These are phyloP conservation scores for Penstemon newberryi DNA, from an alignment of 257 asterid species.

Conservation along the genomic window DNA sequence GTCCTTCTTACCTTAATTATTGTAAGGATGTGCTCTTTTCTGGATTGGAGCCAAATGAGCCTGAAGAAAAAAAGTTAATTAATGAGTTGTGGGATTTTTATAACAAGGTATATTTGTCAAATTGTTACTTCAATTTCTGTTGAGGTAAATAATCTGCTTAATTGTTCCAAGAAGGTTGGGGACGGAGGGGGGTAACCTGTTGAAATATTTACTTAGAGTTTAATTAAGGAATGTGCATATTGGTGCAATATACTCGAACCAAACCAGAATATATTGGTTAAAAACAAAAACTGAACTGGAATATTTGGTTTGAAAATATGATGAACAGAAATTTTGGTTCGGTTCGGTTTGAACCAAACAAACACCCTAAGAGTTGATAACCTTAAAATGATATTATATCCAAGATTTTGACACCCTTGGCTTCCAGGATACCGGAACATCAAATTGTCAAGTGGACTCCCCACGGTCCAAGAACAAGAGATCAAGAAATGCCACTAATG, in stretches of 20 bases:
- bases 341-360: too few species aligned
- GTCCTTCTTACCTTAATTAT: slow-evolving; percentile 60
- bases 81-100: slow-evolving; percentile 59
- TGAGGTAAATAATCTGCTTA: too few species aligned
- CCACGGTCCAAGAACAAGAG: slow-evolving; percentile 17
- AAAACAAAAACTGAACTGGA: too few species aligned
- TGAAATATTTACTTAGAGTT: too few species aligned
- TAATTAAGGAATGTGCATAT: too few species aligned
- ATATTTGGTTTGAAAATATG: too few species aligned
- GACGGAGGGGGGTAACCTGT: too few species aligned
- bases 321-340: too few species aligned
- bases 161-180: too few species aligned
- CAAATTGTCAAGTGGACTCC: slow-evolving; percentile 12
- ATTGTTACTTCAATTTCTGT: not conserved
- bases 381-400: not conserved
- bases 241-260: too few species aligned
- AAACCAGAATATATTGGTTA: too few species aligned
- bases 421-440: slow-evolving; percentile 39
- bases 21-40: slow-evolving; percentile 74
- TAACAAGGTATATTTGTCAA: slow-evolving; percentile 45
- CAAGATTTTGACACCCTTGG: slow-evolving; percentile 4
- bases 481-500: slow-evolving; percentile 22
- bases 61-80: slow-evolving; percentile 49
- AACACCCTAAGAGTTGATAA: not conserved
- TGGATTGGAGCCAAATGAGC: slow-evolving; percentile 51